Conservation (phyloP, 2,329 filamentous ascomycete species). For the Fusarium sp. region DNA sequence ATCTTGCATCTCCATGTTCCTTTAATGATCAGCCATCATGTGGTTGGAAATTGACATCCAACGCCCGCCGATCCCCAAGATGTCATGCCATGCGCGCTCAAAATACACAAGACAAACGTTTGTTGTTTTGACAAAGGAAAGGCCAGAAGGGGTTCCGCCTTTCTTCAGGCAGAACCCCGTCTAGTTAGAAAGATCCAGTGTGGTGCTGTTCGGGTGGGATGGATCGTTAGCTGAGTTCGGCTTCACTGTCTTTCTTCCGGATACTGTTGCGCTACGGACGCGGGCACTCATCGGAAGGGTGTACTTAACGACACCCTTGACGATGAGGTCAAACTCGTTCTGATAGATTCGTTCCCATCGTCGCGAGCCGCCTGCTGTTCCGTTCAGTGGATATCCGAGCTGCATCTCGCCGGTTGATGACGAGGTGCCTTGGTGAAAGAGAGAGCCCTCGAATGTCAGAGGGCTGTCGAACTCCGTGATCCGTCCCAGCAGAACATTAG, state of each 20-base stretch:
- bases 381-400: constrained; percentile 85
- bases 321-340: constrained; percentile 92
- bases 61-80: constrained; percentile 50
- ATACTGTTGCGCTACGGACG: constrained; percentile 69
- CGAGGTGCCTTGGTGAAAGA: constrained; percentile 79
- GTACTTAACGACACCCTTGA: constrained; percentile 92
- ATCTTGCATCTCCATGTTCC: constrained; percentile 41
- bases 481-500: constrained; percentile 92
- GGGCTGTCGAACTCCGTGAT: constrained; percentile 90
- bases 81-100: constrained; percentile 53
- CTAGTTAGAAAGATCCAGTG: constrained; percentile 36
- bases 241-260: constrained; percentile 70
- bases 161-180: constrained; percentile 16
- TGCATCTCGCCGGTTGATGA: constrained; percentile 86
- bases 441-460: constrained; percentile 88
- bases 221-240: constrained; percentile 72
- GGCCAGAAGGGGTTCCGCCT: constrained; percentile 35
- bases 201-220: constrained; percentile 82
- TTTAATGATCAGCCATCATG: constrained; percentile 47
- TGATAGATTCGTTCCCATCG: constrained; percentile 92
- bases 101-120: constrained; percentile 46
- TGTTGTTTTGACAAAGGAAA: constrained; percentile 41
- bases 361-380: constrained; percentile 84
- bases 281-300: constrained; percentile 71
- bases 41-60: constrained; percentile 48